Conservation (phyloP, 371 early-diverging fungal genomes). For the Apophysomyces sp. region DNA sequence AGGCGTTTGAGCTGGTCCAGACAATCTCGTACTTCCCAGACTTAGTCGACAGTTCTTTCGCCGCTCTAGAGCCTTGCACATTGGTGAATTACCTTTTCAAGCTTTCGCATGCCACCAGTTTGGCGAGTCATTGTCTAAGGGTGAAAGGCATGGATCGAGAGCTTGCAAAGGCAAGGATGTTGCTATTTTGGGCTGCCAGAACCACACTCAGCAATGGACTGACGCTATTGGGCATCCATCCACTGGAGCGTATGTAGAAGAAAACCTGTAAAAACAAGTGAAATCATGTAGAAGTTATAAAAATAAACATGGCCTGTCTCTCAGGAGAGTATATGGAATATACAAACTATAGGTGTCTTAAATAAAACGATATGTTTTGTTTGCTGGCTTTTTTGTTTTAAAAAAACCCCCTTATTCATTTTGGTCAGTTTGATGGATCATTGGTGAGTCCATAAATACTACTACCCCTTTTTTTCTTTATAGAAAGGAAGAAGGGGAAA, state of each 20-base stretch:
- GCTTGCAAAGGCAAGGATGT: conserved; percentile 77
- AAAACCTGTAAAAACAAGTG: not conserved
- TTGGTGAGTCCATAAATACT: too few relatives aligned
- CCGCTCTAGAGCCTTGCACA: conserved; percentile 81
- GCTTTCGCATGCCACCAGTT: conserved; percentile 76
- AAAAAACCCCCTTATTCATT: too few relatives aligned
- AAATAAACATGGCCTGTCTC: not conserved
- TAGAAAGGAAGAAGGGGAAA: too few relatives aligned
- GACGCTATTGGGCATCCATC: conserved; percentile 71
- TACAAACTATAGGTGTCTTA: too few relatives aligned
- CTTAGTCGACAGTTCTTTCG: conserved; percentile 54
- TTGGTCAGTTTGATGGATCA: too few relatives aligned
- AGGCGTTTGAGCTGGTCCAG: conserved; percentile 70
- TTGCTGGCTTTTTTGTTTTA: too few relatives aligned
- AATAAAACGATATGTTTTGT: too few relatives aligned
- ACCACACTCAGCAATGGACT: conserved; percentile 81
- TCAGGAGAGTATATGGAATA: too few relatives aligned
- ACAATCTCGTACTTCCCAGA: conserved; percentile 87
- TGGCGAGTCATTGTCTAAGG: conserved; percentile 68
- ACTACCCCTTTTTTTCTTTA: too few relatives aligned
- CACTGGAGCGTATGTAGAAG: conserved; percentile 82
- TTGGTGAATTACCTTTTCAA: conserved; percentile 87
- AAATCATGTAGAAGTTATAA: not conserved
- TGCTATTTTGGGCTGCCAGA: conserved; percentile 74
- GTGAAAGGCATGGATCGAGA: conserved; percentile 69